Evolutionary conservation across 495 filamentous ascomycete species (phyloP), one percentile per base, ranked within the genome.

Genomic region (Corynascus novoguineensis): DNA sequence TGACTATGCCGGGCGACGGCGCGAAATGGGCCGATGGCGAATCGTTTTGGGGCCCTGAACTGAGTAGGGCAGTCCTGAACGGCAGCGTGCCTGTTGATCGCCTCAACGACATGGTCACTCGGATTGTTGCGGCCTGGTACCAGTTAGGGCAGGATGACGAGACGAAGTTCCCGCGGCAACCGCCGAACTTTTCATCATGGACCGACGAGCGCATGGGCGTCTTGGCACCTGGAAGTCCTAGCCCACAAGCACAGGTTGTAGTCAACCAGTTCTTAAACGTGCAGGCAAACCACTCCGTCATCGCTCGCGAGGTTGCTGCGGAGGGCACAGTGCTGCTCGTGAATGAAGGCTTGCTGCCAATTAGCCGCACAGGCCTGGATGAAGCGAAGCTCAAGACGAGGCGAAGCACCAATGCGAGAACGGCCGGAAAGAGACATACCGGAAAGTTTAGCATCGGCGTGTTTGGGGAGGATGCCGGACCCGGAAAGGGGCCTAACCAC

Each of bases 1-100:
- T 96, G 89, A 88, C 81, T 12, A 97, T 97, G 92, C 93, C 93
- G 3, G 92, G 92, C 10, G 92, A 97, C 71, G 92, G 92, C 1
- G 67, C 88, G 10, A 60, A 60, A 14, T 96, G 89, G 90, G 78
- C 77, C 21, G 78, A 92, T 60, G 92, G 90, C 8, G 70, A 87
- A 19, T 85, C 87, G 0, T 78, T 96, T 0, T 96, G 89, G 86
- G 92, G 93, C 1, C 71, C 80, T 12, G 76, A 89, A 44, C 77
- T 98, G 57, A 92, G 86, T 0, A 84, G 77, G 38, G 83, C 90
- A 0, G 83, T 89, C 0, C 73, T 97, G 31, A 98, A 97, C 65
- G 83, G 83, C 17, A 89, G 88, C 22, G 76, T 98, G 0, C 91
- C 93, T 0, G 76, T 95, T 47, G 83, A 86, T 21, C 78, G 93